phyloP scores from a whole-genome alignment of 2,329 filamentous ascomycete species.

The Raffaelea arxii region DNA sequence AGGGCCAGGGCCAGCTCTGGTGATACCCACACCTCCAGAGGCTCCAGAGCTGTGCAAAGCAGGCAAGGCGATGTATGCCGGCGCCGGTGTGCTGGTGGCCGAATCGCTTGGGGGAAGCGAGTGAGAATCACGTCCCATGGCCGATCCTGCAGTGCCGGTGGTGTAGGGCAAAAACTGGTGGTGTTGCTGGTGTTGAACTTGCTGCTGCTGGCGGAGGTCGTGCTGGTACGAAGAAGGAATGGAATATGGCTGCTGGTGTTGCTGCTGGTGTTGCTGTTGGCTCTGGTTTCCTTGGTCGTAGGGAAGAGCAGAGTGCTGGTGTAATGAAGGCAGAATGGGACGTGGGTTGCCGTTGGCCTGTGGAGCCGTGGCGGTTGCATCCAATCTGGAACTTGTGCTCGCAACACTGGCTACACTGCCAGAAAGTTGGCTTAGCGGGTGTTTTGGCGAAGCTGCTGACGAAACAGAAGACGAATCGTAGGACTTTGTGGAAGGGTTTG shows the following conservation, averaged over 20 bases:
- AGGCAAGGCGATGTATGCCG: constrained; percentile 22
- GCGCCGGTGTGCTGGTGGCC: constrained; percentile 43
- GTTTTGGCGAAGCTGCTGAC: constrained; percentile 49
- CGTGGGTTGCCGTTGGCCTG: constrained; percentile 45
- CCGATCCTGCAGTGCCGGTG: constrained; percentile 37
- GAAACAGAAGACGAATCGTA: constrained; percentile 57
- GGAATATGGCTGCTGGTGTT: not conserved
- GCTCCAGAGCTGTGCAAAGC: constrained; percentile 3
- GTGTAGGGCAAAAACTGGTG: constrained; percentile 41
- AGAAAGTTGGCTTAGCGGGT: constrained; percentile 38
- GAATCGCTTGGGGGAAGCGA: constrained; percentile 52
- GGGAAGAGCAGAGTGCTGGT: constrained; percentile 3
- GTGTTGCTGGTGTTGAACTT: not conserved
- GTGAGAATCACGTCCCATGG: constrained; percentile 50
- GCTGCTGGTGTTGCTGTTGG: not conserved
- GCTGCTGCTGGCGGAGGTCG: not conserved
- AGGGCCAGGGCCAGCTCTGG: not conserved
- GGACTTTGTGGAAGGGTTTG: constrained; percentile 50
- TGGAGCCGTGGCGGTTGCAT: constrained; percentile 33
- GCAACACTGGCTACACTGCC: constrained; percentile 26
- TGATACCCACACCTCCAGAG: not conserved
- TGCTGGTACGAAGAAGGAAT: too few species aligned
- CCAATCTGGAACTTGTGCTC: constrained; percentile 38
- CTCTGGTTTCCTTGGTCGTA: constrained; percentile 11
- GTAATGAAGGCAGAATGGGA: constrained; percentile 19